Percentiles rank a stretch among this genome's conserved stretches.
Conservation (phyloP, 2,329 filamentous ascomycete species). For the Fusarium fujikuroi region DNA sequence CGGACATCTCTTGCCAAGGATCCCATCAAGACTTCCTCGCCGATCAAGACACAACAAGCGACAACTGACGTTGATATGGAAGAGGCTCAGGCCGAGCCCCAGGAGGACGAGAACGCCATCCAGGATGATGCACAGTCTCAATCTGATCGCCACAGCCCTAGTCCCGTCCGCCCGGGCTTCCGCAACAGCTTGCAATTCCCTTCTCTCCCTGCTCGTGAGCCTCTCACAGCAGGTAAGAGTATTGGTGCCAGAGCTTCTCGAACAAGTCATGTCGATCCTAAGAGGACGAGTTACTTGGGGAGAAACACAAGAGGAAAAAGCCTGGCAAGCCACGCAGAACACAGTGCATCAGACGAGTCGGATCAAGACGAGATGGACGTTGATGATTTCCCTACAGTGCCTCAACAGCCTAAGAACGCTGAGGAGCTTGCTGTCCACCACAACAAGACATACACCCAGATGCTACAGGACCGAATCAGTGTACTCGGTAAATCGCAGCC, state of each 20-base stretch:
- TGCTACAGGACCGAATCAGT: slow-evolving; percentile 92
- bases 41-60: slow-evolving; percentile 43
- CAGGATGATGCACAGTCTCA: slow-evolving; percentile 66
- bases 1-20: slow-evolving; percentile 18
- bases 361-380: slow-evolving; percentile 65
- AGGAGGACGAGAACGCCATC: slow-evolving; percentile 18
- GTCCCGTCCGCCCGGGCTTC: slow-evolving; percentile 78
- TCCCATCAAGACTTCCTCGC: slow-evolving; percentile 45
- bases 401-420: slow-evolving; percentile 54
- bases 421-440: slow-evolving; percentile 61
- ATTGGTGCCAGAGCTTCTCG: slow-evolving; percentile 78
- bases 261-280: slow-evolving; percentile 80
- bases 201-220: slow-evolving; percentile 89
- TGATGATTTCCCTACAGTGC: slow-evolving; percentile 55
- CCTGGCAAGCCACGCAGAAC: slow-evolving; percentile 63
- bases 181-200: slow-evolving; percentile 96
- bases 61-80: slow-evolving; percentile 5
- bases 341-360: slow-evolving; percentile 57
- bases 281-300: slow-evolving; percentile 78
- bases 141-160: slow-evolving; percentile 71
- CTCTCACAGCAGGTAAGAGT: slow-evolving; percentile 84
- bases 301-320: slow-evolving; percentile 80
- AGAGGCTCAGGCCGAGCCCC: slow-evolving; percentile 18
- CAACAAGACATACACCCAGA: slow-evolving; percentile 92
- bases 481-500: slow-evolving; percentile 70